Percentiles rank a stretch among this genome's conserved stretches.
These are phyloP conservation scores for Castanea sativa DNA, from an alignment of 306 rosid species.

Conservation along the genomic window DNA sequence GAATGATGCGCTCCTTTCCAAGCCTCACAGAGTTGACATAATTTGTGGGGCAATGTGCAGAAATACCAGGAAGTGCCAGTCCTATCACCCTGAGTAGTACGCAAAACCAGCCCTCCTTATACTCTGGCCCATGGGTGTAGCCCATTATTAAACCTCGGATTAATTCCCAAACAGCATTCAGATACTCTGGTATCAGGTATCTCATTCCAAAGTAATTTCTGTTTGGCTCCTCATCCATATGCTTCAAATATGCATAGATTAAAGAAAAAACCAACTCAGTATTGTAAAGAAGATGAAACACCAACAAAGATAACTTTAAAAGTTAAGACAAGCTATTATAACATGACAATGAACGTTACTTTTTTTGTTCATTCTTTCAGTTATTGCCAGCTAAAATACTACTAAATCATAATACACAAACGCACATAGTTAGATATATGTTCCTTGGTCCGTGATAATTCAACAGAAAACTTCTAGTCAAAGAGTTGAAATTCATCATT, in stretches of 20 bases:
- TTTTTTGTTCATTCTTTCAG: not conserved
- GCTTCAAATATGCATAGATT: constrained; percentile 35
- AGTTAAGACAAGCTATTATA: not conserved
- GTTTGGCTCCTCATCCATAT: constrained; percentile 65
- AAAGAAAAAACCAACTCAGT: constrained; percentile 9
- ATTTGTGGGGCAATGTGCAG: constrained; percentile 60
- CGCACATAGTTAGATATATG: not conserved
- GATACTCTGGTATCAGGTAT: constrained; percentile 37
- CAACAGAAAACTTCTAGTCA: not conserved
- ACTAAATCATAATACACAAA: not conserved
- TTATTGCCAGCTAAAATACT: not conserved
- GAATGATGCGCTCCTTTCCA: constrained; percentile 36
- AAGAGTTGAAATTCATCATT: not conserved
- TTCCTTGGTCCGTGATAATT: not conserved
- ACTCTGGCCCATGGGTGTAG: constrained; percentile 54
- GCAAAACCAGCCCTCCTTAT: constrained; percentile 66
- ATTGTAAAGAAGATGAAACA: constrained; percentile 10
- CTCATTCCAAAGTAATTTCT: constrained; percentile 54
- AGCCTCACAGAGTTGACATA: constrained; percentile 65
- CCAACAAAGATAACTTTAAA: not conserved
- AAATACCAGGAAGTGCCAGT: constrained; percentile 61
- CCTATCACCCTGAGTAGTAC: constrained; percentile 47
- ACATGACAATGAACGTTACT: not conserved
- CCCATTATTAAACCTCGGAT: constrained; percentile 56
- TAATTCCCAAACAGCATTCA: constrained; percentile 77